Percentiles rank a stretch among this genome's conserved stretches.
These are phyloP conservation scores for Laguncularia racemosa DNA, from an alignment of 345 rosid genomes.

Conservation along the genomic window DNA sequence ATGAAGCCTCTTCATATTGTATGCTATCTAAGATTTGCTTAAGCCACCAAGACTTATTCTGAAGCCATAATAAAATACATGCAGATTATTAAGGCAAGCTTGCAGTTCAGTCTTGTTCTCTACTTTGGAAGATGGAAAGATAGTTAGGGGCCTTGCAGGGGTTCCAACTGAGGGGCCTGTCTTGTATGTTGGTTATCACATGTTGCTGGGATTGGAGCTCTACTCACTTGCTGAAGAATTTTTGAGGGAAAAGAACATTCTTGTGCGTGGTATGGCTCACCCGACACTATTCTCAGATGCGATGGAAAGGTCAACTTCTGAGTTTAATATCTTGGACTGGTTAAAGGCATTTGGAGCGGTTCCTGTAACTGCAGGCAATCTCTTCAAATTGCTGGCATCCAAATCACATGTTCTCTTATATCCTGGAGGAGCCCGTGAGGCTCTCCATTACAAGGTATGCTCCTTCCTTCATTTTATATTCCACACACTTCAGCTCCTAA, in stretches of 20 bases:
- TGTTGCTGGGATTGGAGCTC: constrained; percentile 44
- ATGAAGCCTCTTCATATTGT: too few relatives aligned
- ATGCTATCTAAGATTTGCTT: too few relatives aligned
- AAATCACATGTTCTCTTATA: constrained; percentile 61
- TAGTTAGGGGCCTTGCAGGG: constrained; percentile 49
- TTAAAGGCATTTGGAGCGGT: constrained; percentile 60
- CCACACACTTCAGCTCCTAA: too few relatives aligned
- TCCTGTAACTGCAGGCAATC: constrained; percentile 54
- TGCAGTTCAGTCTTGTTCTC: constrained; percentile 34
- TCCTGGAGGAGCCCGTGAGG: constrained; percentile 84
- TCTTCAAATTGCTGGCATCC: constrained; percentile 54
- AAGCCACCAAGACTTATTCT: neutral
- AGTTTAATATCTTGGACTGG: constrained; percentile 22
- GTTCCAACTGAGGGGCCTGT: constrained; percentile 57
- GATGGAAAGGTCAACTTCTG: constrained; percentile 17
- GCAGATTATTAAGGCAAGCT: constrained; percentile 10
- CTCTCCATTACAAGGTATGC: constrained; percentile 33
- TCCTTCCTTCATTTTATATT: neutral
- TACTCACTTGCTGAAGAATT: constrained; percentile 21
- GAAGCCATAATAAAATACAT: neutral
- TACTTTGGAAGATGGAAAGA: constrained; percentile 42
- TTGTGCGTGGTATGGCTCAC: constrained; percentile 47
- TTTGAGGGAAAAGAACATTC: constrained; percentile 30
- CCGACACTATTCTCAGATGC: constrained; percentile 24
- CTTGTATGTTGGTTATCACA: constrained; percentile 47